phyloP scores from a whole-genome alignment of 2,329 filamentous ascomycete genomes.

The Tothia fuscella region DNA sequence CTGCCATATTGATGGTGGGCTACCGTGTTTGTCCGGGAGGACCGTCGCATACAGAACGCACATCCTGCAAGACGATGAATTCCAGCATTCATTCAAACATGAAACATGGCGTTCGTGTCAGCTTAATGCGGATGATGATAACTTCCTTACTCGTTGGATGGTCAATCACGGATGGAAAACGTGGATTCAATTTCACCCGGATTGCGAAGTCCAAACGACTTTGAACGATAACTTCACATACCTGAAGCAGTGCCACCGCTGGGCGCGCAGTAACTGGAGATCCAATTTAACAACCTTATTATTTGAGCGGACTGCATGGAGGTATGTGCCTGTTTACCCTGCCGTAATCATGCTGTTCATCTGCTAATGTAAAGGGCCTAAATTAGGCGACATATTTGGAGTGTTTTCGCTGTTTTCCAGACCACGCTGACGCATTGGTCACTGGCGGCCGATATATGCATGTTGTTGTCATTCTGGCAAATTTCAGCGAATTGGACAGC shows the following conservation, averaged over 20 bases:
- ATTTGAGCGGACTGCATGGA: constrained; percentile 72
- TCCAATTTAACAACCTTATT: constrained; percentile 90
- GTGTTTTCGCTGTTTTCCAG: constrained; percentile 81
- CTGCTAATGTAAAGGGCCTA: neutral
- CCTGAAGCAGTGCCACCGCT: constrained; percentile 83
- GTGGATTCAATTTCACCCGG: constrained; percentile 84
- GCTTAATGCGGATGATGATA: constrained; percentile 93
- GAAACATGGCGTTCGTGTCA: constrained; percentile 83
- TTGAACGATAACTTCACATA: constrained; percentile 83
- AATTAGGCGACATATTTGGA: constrained; percentile 77
- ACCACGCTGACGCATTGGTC: constrained; percentile 87
- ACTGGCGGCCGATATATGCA: constrained; percentile 60
- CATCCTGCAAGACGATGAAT: constrained; percentile 75
- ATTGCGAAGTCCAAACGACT: constrained; percentile 86
- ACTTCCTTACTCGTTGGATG: constrained; percentile 94
- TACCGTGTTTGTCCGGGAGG: constrained; percentile 92
- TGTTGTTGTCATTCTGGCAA: constrained; percentile 40
- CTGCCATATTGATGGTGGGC: constrained; percentile 85
- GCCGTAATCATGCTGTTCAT: constrained; percentile 10
- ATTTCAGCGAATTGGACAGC: constrained; percentile 16
- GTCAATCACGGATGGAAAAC: constrained; percentile 89
- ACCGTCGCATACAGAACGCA: constrained; percentile 85
- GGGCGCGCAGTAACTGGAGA: constrained; percentile 96
- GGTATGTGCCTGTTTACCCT: constrained; percentile 46
- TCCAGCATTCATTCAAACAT: constrained; percentile 79